phyloP scores from a whole-genome alignment of 352 stramenopile species.

The Phytopythium montanum region DNA sequence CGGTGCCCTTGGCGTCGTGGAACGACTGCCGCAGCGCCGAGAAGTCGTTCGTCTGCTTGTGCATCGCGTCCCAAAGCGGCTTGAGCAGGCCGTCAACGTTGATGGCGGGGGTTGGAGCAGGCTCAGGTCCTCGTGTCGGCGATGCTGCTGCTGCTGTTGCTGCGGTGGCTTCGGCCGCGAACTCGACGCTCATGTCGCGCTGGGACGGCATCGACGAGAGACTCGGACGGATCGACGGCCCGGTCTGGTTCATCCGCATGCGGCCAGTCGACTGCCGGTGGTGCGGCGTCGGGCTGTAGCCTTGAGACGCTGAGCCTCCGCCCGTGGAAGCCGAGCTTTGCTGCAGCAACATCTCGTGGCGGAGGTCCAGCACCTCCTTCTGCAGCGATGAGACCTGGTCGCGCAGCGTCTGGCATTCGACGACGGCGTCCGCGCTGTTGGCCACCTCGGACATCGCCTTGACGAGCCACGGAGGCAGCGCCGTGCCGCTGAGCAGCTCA shows the following conservation, averaged over 20 bases:
- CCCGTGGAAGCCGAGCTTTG: conserved; percentile 31
- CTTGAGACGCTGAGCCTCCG: conserved; percentile 2
- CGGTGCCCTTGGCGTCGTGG: conserved; percentile 70
- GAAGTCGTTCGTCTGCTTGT: conserved; percentile 78
- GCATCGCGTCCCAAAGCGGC: conserved; percentile 72
- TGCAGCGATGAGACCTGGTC: conserved; percentile 74
- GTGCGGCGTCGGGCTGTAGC: conserved; percentile 47
- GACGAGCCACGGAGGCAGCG: conserved; percentile 64
- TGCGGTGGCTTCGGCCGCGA: conserved; percentile 10
- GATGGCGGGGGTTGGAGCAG: conserved; percentile 7
- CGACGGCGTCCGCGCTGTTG: conserved; percentile 73
- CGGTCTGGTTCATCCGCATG: conserved; percentile 11
- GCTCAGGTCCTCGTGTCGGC: not conserved
- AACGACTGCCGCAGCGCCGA: conserved; percentile 54
- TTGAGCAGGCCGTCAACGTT: conserved; percentile 43
- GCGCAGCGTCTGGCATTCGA: conserved; percentile 72
- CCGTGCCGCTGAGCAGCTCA: conserved; percentile 65
- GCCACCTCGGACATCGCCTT: conserved; percentile 75
- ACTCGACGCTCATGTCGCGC: conserved; percentile 21
- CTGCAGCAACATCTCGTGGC: conserved; percentile 70
- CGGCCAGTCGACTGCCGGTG: conserved; percentile 51
- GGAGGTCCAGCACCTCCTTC: conserved; percentile 77
- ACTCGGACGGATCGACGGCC: conserved; percentile 10
- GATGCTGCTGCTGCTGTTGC: not conserved
- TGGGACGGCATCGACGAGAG: conserved; percentile 16